A percentile compares a stretch with the other conserved stretches of the same genome.
Conservation (phyloP, 495 filamentous ascomycete genomes). For the Penicillium riverlandense region DNA sequence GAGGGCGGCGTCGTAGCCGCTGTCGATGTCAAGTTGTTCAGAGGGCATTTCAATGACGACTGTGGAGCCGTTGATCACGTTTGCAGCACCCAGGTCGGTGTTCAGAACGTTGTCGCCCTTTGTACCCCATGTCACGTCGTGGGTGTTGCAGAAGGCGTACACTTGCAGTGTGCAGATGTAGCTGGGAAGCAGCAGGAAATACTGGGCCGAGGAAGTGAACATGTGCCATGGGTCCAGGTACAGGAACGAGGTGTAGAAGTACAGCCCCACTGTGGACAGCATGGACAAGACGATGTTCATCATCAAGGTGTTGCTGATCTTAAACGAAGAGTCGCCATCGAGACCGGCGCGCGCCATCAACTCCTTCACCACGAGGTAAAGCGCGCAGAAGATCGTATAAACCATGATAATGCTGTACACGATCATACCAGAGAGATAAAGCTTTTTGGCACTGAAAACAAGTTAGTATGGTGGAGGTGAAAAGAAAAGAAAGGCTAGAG, state of each 20-base stretch:
- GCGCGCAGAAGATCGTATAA: conserved; percentile 81
- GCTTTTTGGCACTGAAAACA: conserved; percentile 60
- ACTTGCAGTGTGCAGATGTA: conserved; percentile 98
- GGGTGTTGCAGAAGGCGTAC: conserved; percentile 99
- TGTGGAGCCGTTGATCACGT: conserved; percentile 60
- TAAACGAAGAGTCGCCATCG: conserved; percentile 29
- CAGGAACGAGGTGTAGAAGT: conserved; percentile 92
- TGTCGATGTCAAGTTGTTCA: conserved; percentile 97
- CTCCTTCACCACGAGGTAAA: conserved; percentile 82
- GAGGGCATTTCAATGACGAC: conserved; percentile 86
- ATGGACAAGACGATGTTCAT: conserved; percentile 92
- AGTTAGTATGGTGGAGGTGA: neutral
- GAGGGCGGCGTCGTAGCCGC: conserved; percentile 92
- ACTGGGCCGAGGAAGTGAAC: conserved; percentile 89
- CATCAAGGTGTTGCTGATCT: conserved; percentile 78
- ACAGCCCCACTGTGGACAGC: conserved; percentile 81
- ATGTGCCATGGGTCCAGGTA: conserved; percentile 99
- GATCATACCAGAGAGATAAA: conserved; percentile 83
- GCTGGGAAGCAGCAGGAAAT: conserved; percentile 82
- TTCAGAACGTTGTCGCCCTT: conserved; percentile 95
- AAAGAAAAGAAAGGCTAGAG: no score
- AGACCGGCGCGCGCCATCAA: conserved; percentile 47
- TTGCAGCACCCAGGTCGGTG: conserved; percentile 83
- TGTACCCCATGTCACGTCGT: conserved; percentile 98
- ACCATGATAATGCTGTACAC: conserved; percentile 90